A percentile compares a stretch with the other conserved stretches of the same genome.
These are phyloP conservation scores for Aspergillus jensenii DNA, from an alignment of 2,329 filamentous ascomycete species.

Conservation along the genomic window DNA sequence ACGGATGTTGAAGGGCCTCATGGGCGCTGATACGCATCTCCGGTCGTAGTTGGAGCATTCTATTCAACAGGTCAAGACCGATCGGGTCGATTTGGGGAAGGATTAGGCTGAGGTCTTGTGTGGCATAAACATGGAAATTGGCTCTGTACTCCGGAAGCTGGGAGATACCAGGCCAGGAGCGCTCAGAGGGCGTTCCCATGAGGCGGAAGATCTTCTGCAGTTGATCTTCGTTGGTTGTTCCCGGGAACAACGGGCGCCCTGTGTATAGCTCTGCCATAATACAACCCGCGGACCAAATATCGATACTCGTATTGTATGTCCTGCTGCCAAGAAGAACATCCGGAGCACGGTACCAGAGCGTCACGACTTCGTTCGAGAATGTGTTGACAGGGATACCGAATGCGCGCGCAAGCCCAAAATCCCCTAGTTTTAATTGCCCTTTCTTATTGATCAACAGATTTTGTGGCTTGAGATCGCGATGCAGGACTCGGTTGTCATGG, in stretches of 20 bases:
- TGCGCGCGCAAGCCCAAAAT: constrained; percentile 89
- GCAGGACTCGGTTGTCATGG: constrained; percentile 93
- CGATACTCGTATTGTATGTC: constrained; percentile 99
- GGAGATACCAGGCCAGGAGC: constrained; percentile 92
- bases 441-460: constrained; percentile 94
- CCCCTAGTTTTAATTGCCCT: constrained; percentile 85
- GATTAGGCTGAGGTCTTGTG: constrained; percentile 83
- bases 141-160: constrained; percentile 97
- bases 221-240: constrained; percentile 97
- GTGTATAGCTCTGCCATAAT: constrained; percentile 99
- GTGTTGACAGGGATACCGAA: constrained; percentile 98
- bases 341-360: constrained; percentile 94
- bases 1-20: constrained; percentile 84
- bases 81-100: constrained; percentile 85
- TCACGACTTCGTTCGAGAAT: constrained; percentile 97
- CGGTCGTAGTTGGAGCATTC: constrained; percentile 89
- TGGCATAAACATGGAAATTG: constrained; percentile 90
- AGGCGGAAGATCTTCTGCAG: constrained; percentile 95
- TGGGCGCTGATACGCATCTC: constrained; percentile 87
- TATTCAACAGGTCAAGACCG: constrained; percentile 81
- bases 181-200: constrained; percentile 96
- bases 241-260: constrained; percentile 89
- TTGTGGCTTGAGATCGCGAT: constrained; percentile 93
- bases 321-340: constrained; percentile 91
- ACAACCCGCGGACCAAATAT: constrained; percentile 98